Evolutionary conservation across 106 monocot genomes (phyloP).

Genomic region (Dendrobium nobile): DNA sequence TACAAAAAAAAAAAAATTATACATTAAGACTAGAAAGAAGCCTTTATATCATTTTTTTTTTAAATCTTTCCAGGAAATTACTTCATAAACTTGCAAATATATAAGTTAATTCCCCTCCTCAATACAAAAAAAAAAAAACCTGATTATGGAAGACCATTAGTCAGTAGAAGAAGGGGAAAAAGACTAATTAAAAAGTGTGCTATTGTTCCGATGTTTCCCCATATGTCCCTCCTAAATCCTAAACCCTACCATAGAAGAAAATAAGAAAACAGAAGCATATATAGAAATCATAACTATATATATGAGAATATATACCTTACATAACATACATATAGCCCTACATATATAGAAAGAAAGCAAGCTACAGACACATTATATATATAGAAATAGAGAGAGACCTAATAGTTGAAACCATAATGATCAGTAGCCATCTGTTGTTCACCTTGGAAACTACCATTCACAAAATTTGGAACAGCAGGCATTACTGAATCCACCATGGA

Average conservation of each 20-base stretch:
- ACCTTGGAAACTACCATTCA: background rate
- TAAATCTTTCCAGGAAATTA: background rate
- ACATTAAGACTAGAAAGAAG: too few species aligned
- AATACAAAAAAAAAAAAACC: too few species aligned
- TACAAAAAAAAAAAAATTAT: too few species aligned
- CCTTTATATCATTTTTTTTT: too few species aligned
- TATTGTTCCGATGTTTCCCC: background rate
- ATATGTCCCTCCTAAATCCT: background rate
- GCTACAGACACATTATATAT: background rate
- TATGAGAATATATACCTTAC: background rate
- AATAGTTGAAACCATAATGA: constrained; percentile 5
- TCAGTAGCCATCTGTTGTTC: background rate
- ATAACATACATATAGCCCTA: too few species aligned
- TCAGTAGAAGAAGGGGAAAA: too few species aligned
- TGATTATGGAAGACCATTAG: too few species aligned
- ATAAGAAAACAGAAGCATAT: background rate
- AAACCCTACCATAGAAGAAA: background rate
- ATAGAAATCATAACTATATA: background rate
- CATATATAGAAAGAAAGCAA: too few species aligned
- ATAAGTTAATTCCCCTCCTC: background rate
- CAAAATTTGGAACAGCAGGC: background rate
- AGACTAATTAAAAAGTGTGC: background rate
- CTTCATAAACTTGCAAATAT: background rate
- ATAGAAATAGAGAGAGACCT: background rate
- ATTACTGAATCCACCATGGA: background rate